Percentiles rank a stretch among this genome's conserved stretches.
Evolutionary conservation across 345 rosid genomes (phyloP).

Genomic region (Eucalyptus coolabah): DNA sequence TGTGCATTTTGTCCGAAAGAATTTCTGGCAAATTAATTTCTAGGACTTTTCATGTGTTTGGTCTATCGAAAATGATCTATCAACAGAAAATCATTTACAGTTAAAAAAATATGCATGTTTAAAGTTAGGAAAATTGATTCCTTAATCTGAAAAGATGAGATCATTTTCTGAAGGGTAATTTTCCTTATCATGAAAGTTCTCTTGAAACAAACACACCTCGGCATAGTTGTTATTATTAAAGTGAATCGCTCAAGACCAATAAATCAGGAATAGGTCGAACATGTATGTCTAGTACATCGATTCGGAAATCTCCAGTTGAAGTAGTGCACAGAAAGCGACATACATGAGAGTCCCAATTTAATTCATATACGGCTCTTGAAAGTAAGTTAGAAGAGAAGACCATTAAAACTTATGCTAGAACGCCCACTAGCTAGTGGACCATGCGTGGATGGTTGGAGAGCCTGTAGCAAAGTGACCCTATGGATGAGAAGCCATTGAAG

Average conservation of each 20-base stretch:
- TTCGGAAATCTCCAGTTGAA: not conserved
- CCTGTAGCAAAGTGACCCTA: not conserved
- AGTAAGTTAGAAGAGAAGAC: not conserved
- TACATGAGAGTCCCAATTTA: not conserved
- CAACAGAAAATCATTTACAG: not conserved
- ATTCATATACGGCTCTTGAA: not conserved
- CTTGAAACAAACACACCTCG: rapidly evolving
- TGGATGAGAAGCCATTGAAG: not conserved
- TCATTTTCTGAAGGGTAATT: rapidly evolving
- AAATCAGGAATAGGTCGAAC: not conserved
- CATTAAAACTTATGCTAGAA: not conserved
- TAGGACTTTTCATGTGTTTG: rapidly evolving
- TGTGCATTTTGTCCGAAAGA: not conserved
- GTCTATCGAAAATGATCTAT: not conserved
- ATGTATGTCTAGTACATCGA: not conserved
- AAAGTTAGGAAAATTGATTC: not conserved
- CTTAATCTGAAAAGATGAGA: rapidly evolving
- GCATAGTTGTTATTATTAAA: no score
- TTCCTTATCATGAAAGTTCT: not conserved
- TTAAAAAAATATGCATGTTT: not conserved
- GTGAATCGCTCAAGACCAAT: no score
- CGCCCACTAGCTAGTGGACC: not conserved
- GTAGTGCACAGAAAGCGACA: not conserved
- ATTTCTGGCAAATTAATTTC: not conserved
- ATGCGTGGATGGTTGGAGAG: not conserved